A percentile compares a stretch with the other conserved stretches of the same genome.
Conservation (phyloP, 345 rosid genomes). For the Camelina sativa region DNA sequence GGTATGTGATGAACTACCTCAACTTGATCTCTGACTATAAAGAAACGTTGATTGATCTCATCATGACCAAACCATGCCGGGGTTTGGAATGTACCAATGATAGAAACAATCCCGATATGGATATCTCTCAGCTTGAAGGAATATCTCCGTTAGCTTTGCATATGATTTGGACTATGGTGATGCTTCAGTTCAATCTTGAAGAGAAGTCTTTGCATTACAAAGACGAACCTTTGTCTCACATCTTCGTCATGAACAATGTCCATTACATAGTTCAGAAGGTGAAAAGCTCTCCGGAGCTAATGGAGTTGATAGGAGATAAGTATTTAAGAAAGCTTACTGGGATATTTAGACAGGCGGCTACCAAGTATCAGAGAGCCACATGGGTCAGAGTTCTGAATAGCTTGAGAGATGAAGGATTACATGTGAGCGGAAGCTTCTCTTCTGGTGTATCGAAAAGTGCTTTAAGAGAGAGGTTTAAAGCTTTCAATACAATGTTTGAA, state of each 20-base stretch:
- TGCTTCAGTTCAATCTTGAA: slow-evolving; percentile 87
- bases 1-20: slow-evolving; percentile 98
- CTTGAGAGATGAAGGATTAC: slow-evolving; percentile 92
- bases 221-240: slow-evolving; percentile 67
- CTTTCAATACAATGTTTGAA: slow-evolving; percentile 87
- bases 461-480: slow-evolving; percentile 85
- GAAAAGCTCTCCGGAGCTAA: slow-evolving; percentile 74
- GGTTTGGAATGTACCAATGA: slow-evolving; percentile 89
- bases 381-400: slow-evolving; percentile 85
- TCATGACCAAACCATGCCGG: slow-evolving; percentile 79
- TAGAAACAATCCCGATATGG: slow-evolving; percentile 83
- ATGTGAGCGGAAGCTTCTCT: slow-evolving; percentile 83
- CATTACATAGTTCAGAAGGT: slow-evolving; percentile 91
- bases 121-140: slow-evolving; percentile 72
- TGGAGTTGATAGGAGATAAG: slow-evolving; percentile 89
- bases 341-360: slow-evolving; percentile 75
- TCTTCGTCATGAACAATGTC: slow-evolving; percentile 95
- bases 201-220: slow-evolving; percentile 82
- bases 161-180: slow-evolving; percentile 88
- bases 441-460: slow-evolving; percentile 85
- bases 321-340: slow-evolving; percentile 73
- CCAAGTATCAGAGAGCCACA: slow-evolving; percentile 91
- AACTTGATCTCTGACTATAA: slow-evolving; percentile 93
- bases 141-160: slow-evolving; percentile 77
- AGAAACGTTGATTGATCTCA: slow-evolving; percentile 73